Conservation (phyloP, 345 rosid genomes). For the Eucalyptus melliodora region DNA sequence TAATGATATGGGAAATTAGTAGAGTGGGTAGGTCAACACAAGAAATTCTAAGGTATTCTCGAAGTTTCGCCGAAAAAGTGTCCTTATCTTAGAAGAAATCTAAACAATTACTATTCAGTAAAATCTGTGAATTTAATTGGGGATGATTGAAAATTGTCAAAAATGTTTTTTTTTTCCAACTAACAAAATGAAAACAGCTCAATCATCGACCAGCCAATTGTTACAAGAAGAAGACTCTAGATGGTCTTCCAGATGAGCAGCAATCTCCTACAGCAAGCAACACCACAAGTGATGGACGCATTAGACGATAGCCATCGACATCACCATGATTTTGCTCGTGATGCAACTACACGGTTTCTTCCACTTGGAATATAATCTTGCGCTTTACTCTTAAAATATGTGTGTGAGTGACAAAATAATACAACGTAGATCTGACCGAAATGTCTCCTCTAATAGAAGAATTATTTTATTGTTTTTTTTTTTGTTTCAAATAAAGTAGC, state of each 20-base stretch:
- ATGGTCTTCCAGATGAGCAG: not conserved
- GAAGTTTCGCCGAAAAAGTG: no score
- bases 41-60: no score
- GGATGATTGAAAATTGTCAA: not conserved
- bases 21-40: not conserved
- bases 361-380: not conserved
- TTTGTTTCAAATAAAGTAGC: not conserved
- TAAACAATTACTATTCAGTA: no score
- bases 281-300: not conserved
- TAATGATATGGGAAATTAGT: not conserved
- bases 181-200: not conserved
- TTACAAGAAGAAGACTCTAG: not conserved
- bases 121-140: not conserved
- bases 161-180: not conserved
- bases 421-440: rapidly evolving
- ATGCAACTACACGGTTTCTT: not conserved
- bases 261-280: not conserved
- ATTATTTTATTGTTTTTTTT: not conserved
- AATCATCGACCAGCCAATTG: not conserved
- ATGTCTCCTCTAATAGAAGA: not conserved
- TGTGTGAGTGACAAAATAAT: not conserved
- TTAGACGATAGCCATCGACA: not conserved
- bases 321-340: not conserved
- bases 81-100: no score
- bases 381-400: not conserved